Evolutionary conservation across 768 basidiomycete species (phyloP).

Genomic region (Brasilioporus rufonigricans): DNA sequence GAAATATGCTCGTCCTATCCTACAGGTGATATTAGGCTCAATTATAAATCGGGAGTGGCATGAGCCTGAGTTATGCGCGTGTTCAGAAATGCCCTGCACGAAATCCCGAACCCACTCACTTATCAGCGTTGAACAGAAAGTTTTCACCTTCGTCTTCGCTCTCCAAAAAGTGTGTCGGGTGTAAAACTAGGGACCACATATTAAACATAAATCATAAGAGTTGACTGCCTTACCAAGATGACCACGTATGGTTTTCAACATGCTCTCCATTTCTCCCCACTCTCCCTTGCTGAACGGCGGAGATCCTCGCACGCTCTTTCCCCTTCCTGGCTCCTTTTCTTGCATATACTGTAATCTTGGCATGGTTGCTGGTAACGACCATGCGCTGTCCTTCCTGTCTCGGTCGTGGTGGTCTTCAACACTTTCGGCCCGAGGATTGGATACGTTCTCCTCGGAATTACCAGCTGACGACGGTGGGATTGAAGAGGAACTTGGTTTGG

Average conservation of each 20-base stretch:
- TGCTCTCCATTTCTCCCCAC: conserved; percentile 83
- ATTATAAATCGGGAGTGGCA: conserved; percentile 75
- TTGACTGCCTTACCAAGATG: conserved; percentile 66
- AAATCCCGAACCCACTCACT: conserved; percentile 38
- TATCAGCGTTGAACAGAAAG: conserved; percentile 89
- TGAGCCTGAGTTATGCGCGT: conserved; percentile 36
- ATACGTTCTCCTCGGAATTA: conserved; percentile 47
- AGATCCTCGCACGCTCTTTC: conserved; percentile 44
- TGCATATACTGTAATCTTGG: conserved; percentile 27
- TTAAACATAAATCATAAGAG: neutral
- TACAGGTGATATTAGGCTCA: conserved; percentile 27
- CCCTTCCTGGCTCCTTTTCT: conserved; percentile 37
- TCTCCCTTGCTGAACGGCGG: conserved; percentile 85
- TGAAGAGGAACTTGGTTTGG: conserved; percentile 38
- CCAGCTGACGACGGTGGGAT: conserved; percentile 48
- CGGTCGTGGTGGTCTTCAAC: conserved; percentile 16
- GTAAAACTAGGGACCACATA: conserved; percentile 55
- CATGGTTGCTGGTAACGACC: conserved; percentile 10
- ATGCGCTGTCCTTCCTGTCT: conserved; percentile 24
- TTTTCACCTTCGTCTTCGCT: conserved; percentile 92
- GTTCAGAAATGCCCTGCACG: conserved; percentile 4
- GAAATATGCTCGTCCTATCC: neutral
- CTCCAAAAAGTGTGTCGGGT: conserved; percentile 85
- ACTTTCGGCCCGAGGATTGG: conserved; percentile 10
- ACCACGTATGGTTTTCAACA: conserved; percentile 74